Conservation (phyloP, 2,329 filamentous ascomycete genomes). For the Dactylellina haptotyla region DNA sequence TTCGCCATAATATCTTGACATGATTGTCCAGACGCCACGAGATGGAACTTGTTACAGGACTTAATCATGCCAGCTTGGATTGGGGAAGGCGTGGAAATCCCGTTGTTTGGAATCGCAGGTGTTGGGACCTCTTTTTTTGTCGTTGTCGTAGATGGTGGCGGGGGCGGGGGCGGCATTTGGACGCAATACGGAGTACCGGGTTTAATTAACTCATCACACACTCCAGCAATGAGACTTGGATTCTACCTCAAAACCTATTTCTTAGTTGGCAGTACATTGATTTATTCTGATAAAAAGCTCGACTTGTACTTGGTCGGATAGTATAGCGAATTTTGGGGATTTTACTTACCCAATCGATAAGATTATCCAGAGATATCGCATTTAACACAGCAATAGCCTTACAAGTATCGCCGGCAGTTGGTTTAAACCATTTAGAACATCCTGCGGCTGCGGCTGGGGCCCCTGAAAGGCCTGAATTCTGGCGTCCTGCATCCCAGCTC, state of each 20-base stretch:
- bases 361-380: neutral
- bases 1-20: constrained; percentile 1
- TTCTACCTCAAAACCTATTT: neutral
- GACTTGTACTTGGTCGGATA: neutral
- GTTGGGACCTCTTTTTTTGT: neutral
- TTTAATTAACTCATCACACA: neutral
- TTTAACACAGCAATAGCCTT: neutral
- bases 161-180: neutral
- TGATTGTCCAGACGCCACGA: neutral
- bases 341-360: neutral
- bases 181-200: neutral
- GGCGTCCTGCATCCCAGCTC: neutral
- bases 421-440: neutral
- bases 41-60: constrained; percentile 24
- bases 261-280: neutral
- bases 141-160: neutral
- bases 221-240: neutral
- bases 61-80: constrained; percentile 18
- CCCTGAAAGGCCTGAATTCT: neutral
- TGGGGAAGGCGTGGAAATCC: neutral
- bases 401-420: neutral
- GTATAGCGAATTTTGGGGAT: neutral
- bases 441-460: neutral
- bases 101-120: neutral
- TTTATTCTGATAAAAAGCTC: neutral